Base-by-base conservation (phyloP, 306 rosid species). In the Dryas drummondii region DNA sequence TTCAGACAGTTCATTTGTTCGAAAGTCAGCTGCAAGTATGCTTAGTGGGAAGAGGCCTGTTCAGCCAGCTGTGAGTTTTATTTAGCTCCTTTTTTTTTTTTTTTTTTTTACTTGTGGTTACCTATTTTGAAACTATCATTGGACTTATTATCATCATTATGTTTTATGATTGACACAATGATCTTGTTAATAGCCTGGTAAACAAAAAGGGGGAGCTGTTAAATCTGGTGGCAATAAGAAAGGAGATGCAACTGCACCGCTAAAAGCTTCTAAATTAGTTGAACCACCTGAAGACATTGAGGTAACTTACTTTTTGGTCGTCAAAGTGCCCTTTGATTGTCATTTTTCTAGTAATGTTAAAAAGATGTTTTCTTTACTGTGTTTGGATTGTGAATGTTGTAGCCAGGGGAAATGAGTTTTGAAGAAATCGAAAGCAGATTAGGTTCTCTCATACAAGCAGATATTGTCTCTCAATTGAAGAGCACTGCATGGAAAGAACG, bases 401-500 rank as follows among this genome's bases (percentile, higher is more conserved):
- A 96, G 99, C 99, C 98, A 10, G 54, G 90, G 73, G 99, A 96
- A 75, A 96, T 96, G 99, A 70, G 96, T 72, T 97, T 96, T 60
- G 99, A 96, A 76, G 99, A 96, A 86, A 93, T 96, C 83, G 97
- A 92, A 75, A 92, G 88, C 86, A 87, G 90, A 78, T 77, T 96
- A 79, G 96, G 99, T 74, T 85, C 98, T 82, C 84, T 91, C 71
- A 65, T 96, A 76, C 94, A 89, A 76, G 82, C 86, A 46, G 98
- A 92, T 67, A 86, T 89, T n/a, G 75, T 92, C 80, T 80, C 96
- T 73, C 88, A 76, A 71, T 86, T 96, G 83, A 96, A 90, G 83
- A 96, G 99, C 60, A 32, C 96, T 52, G 92, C 82, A 10, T 96
- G 99, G 99, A 96, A 96, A 81, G 99, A 96, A 78, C 92, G 99